These are phyloP conservation scores for Phytophthora capsici DNA, from an alignment of 352 stramenopile genomes.

Conservation along the genomic window DNA sequence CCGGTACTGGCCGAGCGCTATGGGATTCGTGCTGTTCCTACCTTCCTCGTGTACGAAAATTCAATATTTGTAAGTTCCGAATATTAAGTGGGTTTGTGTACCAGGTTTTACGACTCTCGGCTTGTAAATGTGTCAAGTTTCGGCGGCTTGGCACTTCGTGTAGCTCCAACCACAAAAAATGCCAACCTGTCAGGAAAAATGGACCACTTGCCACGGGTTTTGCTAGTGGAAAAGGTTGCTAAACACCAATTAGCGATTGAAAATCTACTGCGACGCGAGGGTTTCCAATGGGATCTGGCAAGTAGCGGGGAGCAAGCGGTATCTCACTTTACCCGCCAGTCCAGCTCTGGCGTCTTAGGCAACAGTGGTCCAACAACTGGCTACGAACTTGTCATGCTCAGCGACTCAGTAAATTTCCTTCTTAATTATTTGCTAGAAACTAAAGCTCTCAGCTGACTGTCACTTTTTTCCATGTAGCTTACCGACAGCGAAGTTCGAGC, in stretches of 20 bases:
- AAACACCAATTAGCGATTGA: conserved; percentile 70
- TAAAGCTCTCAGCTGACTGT: too few relatives aligned
- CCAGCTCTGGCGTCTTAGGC: conserved; percentile 8
- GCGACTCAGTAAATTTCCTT: conserved; percentile 46
- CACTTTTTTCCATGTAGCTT: conserved; percentile 38
- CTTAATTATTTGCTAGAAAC: background rate
- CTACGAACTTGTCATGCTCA: conserved; percentile 69
- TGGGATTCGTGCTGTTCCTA: conserved; percentile 71
- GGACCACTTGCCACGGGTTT: conserved; percentile 62
- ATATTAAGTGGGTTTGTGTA: background rate
- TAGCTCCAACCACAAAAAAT: conserved; percentile 67
- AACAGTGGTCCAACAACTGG: conserved; percentile 5
- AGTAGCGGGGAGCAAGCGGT: conserved; percentile 65
- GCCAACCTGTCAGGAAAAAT: conserved; percentile 60
- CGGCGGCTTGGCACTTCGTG: conserved; percentile 54
- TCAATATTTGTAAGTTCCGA: background rate
- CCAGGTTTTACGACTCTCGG: conserved; percentile 66
- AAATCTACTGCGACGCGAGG: conserved; percentile 65
- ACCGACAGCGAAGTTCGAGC: conserved; percentile 54
- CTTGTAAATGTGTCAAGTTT: conserved; percentile 73
- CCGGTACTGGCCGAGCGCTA: conserved; percentile 63
- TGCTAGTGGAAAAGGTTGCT: conserved; percentile 60
- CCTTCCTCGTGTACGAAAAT: conserved; percentile 69
- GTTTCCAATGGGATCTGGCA: conserved; percentile 74
- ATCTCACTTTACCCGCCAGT: conserved; percentile 49